Percentiles rank a stretch among this genome's conserved stretches.
Evolutionary conservation across 1,284 basidiomycete genomes (phyloP).

Genomic region (Dichomitus squalens): DNA sequence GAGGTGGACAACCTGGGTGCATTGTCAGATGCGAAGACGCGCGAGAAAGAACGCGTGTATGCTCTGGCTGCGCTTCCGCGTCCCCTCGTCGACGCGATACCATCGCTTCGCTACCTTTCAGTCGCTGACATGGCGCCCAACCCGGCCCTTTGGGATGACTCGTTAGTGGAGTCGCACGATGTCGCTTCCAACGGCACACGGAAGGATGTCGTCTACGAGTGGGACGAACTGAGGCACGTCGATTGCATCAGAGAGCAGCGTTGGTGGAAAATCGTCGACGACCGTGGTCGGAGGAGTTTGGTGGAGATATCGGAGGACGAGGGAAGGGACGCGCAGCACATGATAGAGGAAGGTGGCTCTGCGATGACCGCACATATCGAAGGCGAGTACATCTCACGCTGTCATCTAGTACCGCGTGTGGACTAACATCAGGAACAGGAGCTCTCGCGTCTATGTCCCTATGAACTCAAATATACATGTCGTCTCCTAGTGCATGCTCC

Average conservation of each 20-base stretch:
- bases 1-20: not conserved
- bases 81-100: conserved; percentile 2
- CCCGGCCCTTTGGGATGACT: not conserved
- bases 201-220: conserved; percentile 1
- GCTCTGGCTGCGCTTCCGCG: not conserved
- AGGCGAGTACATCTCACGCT: no score
- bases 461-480: no score
- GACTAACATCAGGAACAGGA: no score
- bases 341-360: conserved; percentile 2
- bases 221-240: conserved; percentile 13
- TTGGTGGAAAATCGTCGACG: conserved; percentile 15
- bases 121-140: conserved; percentile 3
- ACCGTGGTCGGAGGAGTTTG: not conserved
- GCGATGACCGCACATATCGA: no score
- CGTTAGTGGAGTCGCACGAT: not conserved
- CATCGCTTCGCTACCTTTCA: conserved; percentile 4
- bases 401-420: no score
- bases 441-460: no score
- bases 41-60: not conserved
- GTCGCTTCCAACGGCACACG: no score
- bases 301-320: conserved; percentile 4
- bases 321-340: conserved; percentile 3
- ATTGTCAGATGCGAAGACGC: not conserved
- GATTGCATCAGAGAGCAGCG: not conserved
- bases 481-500: no score